Evolutionary conservation across 495 filamentous ascomycete genomes (phyloP).

Genomic region (Penicillium mononematosum): DNA sequence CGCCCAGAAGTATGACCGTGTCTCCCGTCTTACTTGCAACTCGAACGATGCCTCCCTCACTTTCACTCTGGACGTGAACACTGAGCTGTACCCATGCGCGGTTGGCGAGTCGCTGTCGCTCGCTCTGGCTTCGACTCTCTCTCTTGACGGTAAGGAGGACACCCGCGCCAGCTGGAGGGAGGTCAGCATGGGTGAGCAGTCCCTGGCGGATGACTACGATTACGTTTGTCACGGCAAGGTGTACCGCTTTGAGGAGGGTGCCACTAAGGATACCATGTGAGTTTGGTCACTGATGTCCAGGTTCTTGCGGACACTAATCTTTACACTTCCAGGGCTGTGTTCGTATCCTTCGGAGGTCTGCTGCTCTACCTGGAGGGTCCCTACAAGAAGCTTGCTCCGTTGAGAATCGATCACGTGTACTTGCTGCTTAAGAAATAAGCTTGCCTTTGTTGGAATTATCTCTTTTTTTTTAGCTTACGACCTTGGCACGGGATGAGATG

Average conservation of each 20-base stretch:
- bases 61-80: constrained; percentile 91
- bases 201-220: constrained; percentile 87
- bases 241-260: constrained; percentile 91
- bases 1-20: constrained; percentile 89
- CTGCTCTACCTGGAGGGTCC: constrained; percentile 88
- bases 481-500: constrained; percentile 7
- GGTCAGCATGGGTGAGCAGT: constrained; percentile 66
- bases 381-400: constrained; percentile 88
- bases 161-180: constrained; percentile 71
- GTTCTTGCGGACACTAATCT: background rate
- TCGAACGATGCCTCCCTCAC: constrained; percentile 67
- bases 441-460: constrained; percentile 3
- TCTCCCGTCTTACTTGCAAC: constrained; percentile 72
- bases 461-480: constrained; percentile 12
- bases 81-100: constrained; percentile 77
- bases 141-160: constrained; percentile 78
- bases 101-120: constrained; percentile 73
- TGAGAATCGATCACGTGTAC: constrained; percentile 91
- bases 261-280: constrained; percentile 79
- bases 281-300: constrained; percentile 28
- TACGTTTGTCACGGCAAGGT: constrained; percentile 98
- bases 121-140: constrained; percentile 77
- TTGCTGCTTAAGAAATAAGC: constrained; percentile 84
- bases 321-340: constrained; percentile 69
- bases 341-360: constrained; percentile 87